Percentiles rank a stretch among this genome's conserved stretches.
phyloP scores from a whole-genome alignment of 352 stramenopile species.

The Saprolegnia diclina region DNA sequence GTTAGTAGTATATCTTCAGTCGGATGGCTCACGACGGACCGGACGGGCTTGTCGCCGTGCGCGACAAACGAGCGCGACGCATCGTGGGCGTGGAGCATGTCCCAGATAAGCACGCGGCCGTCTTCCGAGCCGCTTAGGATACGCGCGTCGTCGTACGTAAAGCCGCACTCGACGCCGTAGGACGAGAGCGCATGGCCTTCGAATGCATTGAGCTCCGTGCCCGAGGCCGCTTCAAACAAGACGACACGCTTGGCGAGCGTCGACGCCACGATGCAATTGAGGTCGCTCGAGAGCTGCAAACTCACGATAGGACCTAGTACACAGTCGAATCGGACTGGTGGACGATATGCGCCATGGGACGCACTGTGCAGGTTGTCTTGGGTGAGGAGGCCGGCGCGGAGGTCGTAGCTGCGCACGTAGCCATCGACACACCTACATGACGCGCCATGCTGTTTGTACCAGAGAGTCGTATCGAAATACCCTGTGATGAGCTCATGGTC shows the following conservation, averaged over 20 bases:
- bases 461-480: no score
- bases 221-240: constrained; percentile 62
- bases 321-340: no score
- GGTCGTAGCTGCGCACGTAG: constrained; percentile 76
- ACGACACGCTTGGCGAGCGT: constrained; percentile 32
- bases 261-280: constrained; percentile 61
- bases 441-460: neutral
- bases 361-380: constrained; percentile 24
- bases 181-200: constrained; percentile 29
- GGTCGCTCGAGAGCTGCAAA: constrained; percentile 64
- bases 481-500: constrained; percentile 77
- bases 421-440: constrained; percentile 69
- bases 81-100: constrained; percentile 29
- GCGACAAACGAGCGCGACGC: constrained; percentile 38
- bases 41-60: constrained; percentile 51
- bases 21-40: constrained; percentile 54
- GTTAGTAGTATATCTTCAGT: constrained; percentile 61
- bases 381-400: constrained; percentile 47
- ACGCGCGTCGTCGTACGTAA: constrained; percentile 57
- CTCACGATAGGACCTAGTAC: constrained; percentile 78
- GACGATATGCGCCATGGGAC: no score
- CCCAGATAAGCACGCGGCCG: constrained; percentile 57
- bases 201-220: constrained; percentile 67
- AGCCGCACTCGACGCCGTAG: constrained; percentile 66
- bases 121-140: constrained; percentile 75